Evolutionary conservation across 2,329 filamentous ascomycete species (phyloP), one percentile per base, ranked within the genome.

Genomic region (Sarocladium oryzae): DNA sequence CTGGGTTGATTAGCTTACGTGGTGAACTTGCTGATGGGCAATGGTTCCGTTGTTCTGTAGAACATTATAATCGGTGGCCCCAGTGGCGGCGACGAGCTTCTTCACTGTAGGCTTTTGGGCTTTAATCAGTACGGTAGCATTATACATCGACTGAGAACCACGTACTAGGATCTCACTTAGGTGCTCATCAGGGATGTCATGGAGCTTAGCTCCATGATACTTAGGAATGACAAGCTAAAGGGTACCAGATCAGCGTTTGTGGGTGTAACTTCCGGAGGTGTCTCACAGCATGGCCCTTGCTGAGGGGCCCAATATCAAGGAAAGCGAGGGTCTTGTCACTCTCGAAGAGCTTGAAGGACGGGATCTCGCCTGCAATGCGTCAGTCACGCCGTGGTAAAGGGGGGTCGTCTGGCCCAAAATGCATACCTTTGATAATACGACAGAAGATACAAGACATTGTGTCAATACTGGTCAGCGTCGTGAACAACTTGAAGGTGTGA

Each of bases 141-240:
- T 41, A 10, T 20, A 21, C 8, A 13, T 36, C 8, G 13, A 26
- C 40, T 8, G 20, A 11, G 6, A 32, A 30, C 16, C 38, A 36
- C 35, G 11, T 43, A 88, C 86, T 68, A 99, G 72, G 54, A 99
- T 78, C 70, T 97, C 93, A 49, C 72, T 66, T 52, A 99, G 78
- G 58, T 88, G 76, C 51, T 96, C 89, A 67, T 97, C 93, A 16
- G 93, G 92, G 54, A 99, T 92, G 66, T 97, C 92, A 55, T 82
- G 79, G 23, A 99, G 81, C 72, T 96, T 97, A 55, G 79, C 87
- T 65, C 92, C 93, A 71, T 99, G 93, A 71, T 82, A 80, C 73
- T 99, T 99, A 57, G 93, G 93, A 58, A 99, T 95, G 54, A 99
- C 86, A 64, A 99, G 89, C 92, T 95, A 51, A 18, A n/a, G n/a